Evolutionary conservation across 106 monocot species (phyloP), one percentile per base, ranked within the genome.

Genomic region (Dendrobium officinale): DNA sequence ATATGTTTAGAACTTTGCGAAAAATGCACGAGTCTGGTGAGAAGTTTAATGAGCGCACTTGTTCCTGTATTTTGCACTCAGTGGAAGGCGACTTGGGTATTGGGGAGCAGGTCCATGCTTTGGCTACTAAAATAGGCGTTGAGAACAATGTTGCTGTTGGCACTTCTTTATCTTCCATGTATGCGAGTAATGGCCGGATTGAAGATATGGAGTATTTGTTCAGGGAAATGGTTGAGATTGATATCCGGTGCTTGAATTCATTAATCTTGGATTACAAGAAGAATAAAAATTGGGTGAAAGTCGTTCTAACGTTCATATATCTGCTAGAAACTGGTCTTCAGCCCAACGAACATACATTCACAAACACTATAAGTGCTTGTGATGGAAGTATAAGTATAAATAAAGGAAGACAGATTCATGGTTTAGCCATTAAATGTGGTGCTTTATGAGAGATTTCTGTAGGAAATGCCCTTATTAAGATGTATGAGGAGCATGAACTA

Each of bases 191-290:
- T 41, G 81, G 81, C 4, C 24, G 13, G 4, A 40, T 44, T 10
- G 75, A 81, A 7, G 41, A 42, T 16, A 73, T 73, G 5, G 81
- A 81, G 59, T 18, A 26, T 1, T 43, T 76, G 18, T 75, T 81
- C 26, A n/a, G 20, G 9, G 59, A 51, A 55, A 75, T 81, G 58
- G 43, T 43, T 26, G 81, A 76, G 6, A 20, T 74, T 16, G 81
- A 81, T 43, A 58, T 76, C 43, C 75, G 81, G 20, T 81, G 81
- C 15, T 61, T 81, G 75, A 81, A 81, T 81, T 61, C 75, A 19
- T 55, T 81, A 59, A 81, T 76, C 42, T 76, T 75, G 33, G 81
- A 76, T 20, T 81, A 81, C 59, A 75, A 51, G 68, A 81, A 45
- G 37, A 44, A 16, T 42, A 47, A 22, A 55, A 31, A 81, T 45